These are phyloP conservation scores for Parietaria judaica DNA, from an alignment of 306 rosid species.

Conservation along the genomic window DNA sequence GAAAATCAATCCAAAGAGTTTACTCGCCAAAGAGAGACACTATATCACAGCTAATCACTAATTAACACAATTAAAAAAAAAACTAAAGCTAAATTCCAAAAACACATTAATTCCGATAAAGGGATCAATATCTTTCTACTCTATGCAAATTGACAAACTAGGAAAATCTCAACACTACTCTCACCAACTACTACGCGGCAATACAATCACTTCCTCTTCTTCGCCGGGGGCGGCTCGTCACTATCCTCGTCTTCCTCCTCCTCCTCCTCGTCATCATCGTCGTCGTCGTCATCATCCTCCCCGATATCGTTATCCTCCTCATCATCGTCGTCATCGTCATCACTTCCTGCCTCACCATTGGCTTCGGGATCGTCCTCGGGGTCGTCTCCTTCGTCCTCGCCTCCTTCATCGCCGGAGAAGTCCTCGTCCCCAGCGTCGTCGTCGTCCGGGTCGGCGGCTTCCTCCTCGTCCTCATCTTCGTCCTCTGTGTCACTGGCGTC, in stretches of 20 bases:
- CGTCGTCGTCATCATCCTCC: constrained; percentile 8
- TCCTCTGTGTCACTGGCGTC: constrained; percentile 80
- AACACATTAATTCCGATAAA: constrained; percentile 10
- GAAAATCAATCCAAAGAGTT: constrained; percentile 15
- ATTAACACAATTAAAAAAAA: neutral
- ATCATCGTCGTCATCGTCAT: constrained; percentile 24
- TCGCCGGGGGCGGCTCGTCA: constrained; percentile 58
- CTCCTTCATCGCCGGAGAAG: constrained; percentile 56
- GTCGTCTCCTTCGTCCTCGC: constrained; percentile 55
- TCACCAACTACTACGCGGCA: constrained; percentile 1
- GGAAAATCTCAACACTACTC: constrained; percentile 25
- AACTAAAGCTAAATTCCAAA: neutral
- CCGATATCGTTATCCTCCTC: constrained; percentile 15
- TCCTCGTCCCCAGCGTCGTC: constrained; percentile 57
- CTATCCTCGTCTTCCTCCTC: constrained; percentile 48
- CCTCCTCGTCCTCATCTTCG: constrained; percentile 51
- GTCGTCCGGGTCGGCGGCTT: constrained; percentile 30
- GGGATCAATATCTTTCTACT: constrained; percentile 20
- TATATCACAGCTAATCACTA: constrained; percentile 4
- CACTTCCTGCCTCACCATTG: constrained; percentile 47
- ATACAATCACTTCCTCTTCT: constrained; percentile 66
- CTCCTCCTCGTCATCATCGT: constrained; percentile 26
- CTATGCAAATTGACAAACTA: constrained; percentile 20
- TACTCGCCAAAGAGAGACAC: constrained; percentile 3
- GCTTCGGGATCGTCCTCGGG: constrained; percentile 51